phyloP scores from a whole-genome alignment of 1,284 basidiomycete genomes.

The Ustilago esculenta region DNA sequence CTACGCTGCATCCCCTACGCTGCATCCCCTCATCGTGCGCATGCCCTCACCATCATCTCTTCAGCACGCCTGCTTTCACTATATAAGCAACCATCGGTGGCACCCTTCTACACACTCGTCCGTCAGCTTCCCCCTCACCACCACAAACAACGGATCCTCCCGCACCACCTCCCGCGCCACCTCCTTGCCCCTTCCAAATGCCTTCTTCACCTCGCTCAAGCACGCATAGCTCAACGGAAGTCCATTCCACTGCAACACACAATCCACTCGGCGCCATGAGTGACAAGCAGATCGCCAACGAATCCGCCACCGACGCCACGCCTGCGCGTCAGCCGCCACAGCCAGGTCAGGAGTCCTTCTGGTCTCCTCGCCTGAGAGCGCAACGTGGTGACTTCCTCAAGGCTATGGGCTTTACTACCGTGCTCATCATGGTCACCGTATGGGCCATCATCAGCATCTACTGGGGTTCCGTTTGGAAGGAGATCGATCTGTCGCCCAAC shows the following conservation, averaged over 20 bases:
- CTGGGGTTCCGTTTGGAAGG: slow-evolving; percentile 61
- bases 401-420: slow-evolving; percentile 22
- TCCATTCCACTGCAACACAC: slow-evolving; percentile 4
- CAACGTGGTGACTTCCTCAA: slow-evolving; percentile 44
- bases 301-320: slow-evolving; percentile 7
- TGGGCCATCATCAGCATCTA: slow-evolving; percentile 55
- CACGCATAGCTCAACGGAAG: slow-evolving; percentile 9
- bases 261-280: neutral
- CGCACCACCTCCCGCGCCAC: too few species aligned
- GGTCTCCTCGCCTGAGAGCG: slow-evolving; percentile 34
- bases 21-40: too few species aligned
- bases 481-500: slow-evolving; percentile 42
- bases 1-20: too few species aligned
- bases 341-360: slow-evolving; percentile 46
- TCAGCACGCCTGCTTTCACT: too few species aligned
- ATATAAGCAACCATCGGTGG: too few species aligned
- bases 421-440: slow-evolving; percentile 48
- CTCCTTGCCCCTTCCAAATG: too few species aligned
- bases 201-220: slow-evolving; percentile 2
- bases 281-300: slow-evolving; percentile 7
- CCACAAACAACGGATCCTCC: too few species aligned
- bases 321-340: slow-evolving; percentile 32
- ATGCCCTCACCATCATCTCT: too few species aligned
- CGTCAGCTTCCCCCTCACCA: too few species aligned
- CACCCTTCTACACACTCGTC: too few species aligned